Evolutionary conservation across 192 early-diverging fungal genomes (phyloP), one percentile per base, ranked within the genome.

Genomic region (Backusella psychrophila): DNA sequence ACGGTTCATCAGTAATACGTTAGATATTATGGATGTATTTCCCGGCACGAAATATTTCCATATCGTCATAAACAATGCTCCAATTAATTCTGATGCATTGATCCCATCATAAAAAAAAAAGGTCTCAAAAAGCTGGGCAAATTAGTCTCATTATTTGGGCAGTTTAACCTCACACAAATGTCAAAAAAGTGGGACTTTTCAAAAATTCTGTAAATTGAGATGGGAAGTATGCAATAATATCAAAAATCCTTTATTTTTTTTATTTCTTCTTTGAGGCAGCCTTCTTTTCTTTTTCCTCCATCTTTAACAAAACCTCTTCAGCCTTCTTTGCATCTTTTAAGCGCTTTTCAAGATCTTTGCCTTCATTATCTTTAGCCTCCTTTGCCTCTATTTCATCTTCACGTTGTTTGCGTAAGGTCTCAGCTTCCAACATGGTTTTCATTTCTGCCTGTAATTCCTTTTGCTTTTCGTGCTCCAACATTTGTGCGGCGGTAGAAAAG

Each of bases 401-500:
- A 12, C 74, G 49, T 29, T 83, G 86, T 67, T 71, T 71, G 23
- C 69, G 69, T 3, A 42, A 42, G 29, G 69, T 38, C 29, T 71
- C 69, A 17, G 39, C 26, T 46, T 71, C 69, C 42, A 71, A 71
- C 69, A 71, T 71, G 26, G 19, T 71, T 41, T 71, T 71, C 69
- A 71, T 71, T 12, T 90, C 86, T 36, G 80, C 81, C 56, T 86
- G 75, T 41, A 86, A 75, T 52, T 89, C 77, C 38, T 87, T 89
- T 17, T 75, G 75, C 56, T 76, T 87, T 69, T 92, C 86, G 67
- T 90, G 87, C 67, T 92, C 89, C 59, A 94, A 87, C 80, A 95
- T 87, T 79, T 94, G 89, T 14, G 89, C 89, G 0, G 95, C 96
- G 36, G 92, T 91, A 21, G 90, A 90, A 76, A 98, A 92, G 71